Evolutionary conservation across 164 flowering plant species (phyloP).

Genomic region (Liriodendron chinense): DNA sequence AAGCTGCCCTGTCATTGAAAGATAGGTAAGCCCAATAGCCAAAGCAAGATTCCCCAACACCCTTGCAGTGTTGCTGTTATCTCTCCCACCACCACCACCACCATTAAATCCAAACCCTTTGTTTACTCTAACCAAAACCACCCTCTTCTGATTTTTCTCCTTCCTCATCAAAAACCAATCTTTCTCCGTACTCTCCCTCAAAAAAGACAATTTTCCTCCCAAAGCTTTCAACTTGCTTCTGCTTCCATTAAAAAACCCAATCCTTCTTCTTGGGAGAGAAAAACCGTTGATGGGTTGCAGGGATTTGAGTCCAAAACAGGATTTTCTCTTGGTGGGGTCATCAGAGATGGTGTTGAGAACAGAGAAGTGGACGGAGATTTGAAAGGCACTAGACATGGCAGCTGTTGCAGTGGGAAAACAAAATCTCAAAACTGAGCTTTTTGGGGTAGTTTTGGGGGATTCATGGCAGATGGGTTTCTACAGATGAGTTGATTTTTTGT

Average conservation of each 20-base stretch:
- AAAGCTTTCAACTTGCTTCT: conserved; percentile 17
- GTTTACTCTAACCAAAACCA: conserved; percentile 53
- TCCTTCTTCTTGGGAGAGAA: conserved; percentile 13
- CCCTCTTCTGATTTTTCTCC: conserved; percentile 38
- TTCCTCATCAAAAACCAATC: conserved; percentile 34
- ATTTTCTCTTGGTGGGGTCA: conserved; percentile 9
- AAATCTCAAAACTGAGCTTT: background rate
- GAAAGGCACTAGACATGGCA: conserved; percentile 18
- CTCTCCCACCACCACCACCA: conserved; percentile 53
- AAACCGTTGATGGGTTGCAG: conserved; percentile 9
- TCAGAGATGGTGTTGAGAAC: conserved; percentile 10
- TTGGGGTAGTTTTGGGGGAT: background rate
- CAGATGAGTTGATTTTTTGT: background rate
- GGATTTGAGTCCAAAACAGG: conserved; percentile 11
- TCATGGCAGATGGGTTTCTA: background rate
- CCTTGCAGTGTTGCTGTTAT: conserved; percentile 45
- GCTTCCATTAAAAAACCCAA: background rate
- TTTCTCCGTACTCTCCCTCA: conserved; percentile 22
- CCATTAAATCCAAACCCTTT: conserved; percentile 58
- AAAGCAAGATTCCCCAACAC: conserved; percentile 76
- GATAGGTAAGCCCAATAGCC: conserved; percentile 82
- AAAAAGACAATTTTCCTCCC: conserved; percentile 20
- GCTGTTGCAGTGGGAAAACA: background rate
- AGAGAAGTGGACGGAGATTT: conserved; percentile 15
- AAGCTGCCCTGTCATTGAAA: conserved; percentile 83